These are phyloP conservation scores for Senna siamea DNA, from an alignment of 306 rosid species.

Conservation along the genomic window DNA sequence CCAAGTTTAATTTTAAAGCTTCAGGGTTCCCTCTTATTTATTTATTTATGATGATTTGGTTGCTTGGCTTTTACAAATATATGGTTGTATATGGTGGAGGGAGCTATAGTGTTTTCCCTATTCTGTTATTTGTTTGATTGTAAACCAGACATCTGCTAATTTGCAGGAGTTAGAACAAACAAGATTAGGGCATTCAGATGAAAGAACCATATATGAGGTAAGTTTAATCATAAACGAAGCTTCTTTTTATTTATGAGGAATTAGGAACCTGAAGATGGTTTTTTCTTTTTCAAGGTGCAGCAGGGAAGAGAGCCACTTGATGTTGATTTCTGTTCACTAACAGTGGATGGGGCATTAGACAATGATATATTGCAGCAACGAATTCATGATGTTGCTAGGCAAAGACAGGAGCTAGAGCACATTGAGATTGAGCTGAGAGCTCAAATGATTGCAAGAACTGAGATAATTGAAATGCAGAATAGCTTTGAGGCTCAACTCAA, in stretches of 20 bases:
- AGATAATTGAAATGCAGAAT: constrained; percentile 71
- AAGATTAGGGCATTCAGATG: constrained; percentile 81
- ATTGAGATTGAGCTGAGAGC: constrained; percentile 83
- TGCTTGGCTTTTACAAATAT: not conserved
- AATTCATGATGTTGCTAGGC: constrained; percentile 67
- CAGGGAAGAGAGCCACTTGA: constrained; percentile 92
- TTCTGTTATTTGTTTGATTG: constrained; percentile 11
- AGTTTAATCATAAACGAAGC: constrained; percentile 46
- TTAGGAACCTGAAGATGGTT: constrained; percentile 53
- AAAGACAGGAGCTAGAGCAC: constrained; percentile 76
- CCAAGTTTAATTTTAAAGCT: not conserved
- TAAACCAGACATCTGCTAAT: constrained; percentile 28
- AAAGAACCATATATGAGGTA: constrained; percentile 95
- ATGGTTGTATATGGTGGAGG: not conserved
- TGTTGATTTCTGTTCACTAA: constrained; percentile 82
- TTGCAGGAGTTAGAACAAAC: constrained; percentile 69
- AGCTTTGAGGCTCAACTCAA: constrained; percentile 79
- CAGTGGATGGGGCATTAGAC: constrained; percentile 73
- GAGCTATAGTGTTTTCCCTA: not conserved
- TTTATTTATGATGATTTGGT: not conserved
- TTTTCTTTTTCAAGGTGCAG: constrained; percentile 82
- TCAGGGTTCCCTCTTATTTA: not conserved
- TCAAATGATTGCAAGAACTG: constrained; percentile 86
- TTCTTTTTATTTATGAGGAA: constrained; percentile 34
- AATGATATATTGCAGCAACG: constrained; percentile 71